Evolutionary conservation across 78 protist genomes (phyloP).

Genomic region (Guillardia theta): DNA sequence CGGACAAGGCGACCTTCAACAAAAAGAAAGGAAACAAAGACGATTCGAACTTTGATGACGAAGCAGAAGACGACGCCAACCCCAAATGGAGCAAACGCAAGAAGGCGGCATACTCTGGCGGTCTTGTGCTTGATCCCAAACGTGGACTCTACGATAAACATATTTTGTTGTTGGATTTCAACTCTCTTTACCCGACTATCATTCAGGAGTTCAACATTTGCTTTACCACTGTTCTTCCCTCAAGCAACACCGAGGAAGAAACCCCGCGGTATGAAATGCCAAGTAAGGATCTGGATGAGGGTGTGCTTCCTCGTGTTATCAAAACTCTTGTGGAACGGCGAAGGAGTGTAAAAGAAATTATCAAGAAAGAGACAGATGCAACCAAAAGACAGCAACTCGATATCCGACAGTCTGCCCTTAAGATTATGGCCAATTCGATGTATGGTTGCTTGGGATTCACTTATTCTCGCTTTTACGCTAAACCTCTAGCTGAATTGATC

Average conservation of each 20-base stretch:
- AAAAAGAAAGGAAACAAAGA: neutral
- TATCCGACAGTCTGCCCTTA: constrained; percentile 79
- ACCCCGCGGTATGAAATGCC: neutral
- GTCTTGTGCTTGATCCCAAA: constrained; percentile 92
- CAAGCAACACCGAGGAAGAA: neutral
- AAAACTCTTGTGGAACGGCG: constrained; percentile 58
- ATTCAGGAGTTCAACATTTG: constrained; percentile 96
- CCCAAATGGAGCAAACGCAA: constrained; percentile 3
- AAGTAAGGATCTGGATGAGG: neutral
- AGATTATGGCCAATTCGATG: constrained; percentile 92
- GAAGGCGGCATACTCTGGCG: constrained; percentile 59
- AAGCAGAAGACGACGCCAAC: neutral
- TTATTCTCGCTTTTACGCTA: constrained; percentile 92
- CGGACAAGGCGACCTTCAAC: constrained; percentile 75
- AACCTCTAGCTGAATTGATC: constrained; percentile 93
- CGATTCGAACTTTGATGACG: neutral
- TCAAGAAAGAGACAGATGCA: constrained; percentile 54
- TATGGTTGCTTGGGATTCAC: constrained; percentile 38
- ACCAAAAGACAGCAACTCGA: constrained; percentile 31
- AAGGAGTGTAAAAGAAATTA: constrained; percentile 53
- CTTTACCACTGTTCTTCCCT: constrained; percentile 91
- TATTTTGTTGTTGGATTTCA: constrained; percentile 97
- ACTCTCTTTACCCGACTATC: constrained; percentile 98
- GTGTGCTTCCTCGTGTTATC: constrained; percentile 85
- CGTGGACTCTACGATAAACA: constrained; percentile 88